Evolutionary conservation across 2,329 filamentous ascomycete species (phyloP).

Genomic region (Cordyceps fumosorosea): DNA sequence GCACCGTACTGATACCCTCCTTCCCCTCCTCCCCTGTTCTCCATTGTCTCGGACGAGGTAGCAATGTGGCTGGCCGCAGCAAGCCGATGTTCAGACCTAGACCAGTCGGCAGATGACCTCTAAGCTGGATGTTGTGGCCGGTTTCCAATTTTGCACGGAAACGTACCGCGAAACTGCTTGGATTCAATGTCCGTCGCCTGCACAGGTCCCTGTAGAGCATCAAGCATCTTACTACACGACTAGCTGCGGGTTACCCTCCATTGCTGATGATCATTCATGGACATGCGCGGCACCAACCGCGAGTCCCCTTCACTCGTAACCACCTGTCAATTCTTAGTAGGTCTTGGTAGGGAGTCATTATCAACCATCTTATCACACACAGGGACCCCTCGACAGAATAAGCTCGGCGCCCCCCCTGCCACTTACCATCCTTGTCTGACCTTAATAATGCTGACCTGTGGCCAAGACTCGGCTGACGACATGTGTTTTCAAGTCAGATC

Average conservation of each 20-base stretch:
- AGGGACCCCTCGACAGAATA: background rate
- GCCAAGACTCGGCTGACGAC: constrained; percentile 2
- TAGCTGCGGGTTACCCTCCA: background rate
- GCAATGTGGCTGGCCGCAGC: constrained; percentile 1
- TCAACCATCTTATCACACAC: background rate
- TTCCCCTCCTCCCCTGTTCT: background rate
- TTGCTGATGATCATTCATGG: background rate
- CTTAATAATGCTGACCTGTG: constrained; percentile 9
- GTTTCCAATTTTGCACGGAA: background rate
- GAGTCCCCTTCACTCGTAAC: background rate
- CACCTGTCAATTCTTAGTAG: background rate
- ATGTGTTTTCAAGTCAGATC: background rate
- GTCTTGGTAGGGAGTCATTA: background rate
- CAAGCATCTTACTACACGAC: constrained; percentile 3
- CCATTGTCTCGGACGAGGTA: constrained; percentile 6
- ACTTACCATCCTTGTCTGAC: background rate
- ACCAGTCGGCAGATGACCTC: constrained; percentile 6
- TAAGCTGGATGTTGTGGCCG: background rate
- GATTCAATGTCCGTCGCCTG: background rate
- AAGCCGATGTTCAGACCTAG: background rate
- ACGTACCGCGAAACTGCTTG: background rate
- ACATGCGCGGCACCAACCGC: background rate
- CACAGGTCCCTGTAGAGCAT: background rate
- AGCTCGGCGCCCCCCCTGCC: background rate
- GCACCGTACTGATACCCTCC: background rate